Evolutionary conservation across 1,139 yeast species (phyloP), one percentile per base, ranked within the genome.

Genomic region (Yamadazyma oceani): DNA sequence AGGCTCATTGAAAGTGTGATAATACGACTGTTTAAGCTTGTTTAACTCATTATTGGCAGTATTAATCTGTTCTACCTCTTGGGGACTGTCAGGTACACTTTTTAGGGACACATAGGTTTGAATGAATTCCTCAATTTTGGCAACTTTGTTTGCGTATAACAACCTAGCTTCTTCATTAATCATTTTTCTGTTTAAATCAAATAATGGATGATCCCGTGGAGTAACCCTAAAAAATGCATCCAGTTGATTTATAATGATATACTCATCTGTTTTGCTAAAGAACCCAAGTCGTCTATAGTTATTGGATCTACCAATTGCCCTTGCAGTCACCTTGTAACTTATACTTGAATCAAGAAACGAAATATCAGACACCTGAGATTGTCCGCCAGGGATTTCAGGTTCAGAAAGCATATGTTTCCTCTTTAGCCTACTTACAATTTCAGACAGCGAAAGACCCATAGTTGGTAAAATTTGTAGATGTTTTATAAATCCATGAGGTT

Each of bases 381-480:
- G 26, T 30, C 11, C 17, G 24, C 17, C 17, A 25, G 27, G 38
- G 17, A 35, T 30, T 30, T 16, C 40, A 8, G 21, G n/a, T 6
- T 27, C 30, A 15, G 19, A 16, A 6, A 27, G 11, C 5, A 14
- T 17, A 17, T 27, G 30, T 31, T 19, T 40, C 30, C 44, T 19
- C 28, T 37, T 43, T 30, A 62, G 48, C 2, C 54, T 53, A 28
- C 55, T 54, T 8, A 62, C 51, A 8, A 55, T 49, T 41, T 64
- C 68, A 34, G 54, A 54, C 26, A 49, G 53, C 10, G 62, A 56
- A 3, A 59, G 44, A 0, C 74, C 74, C 5, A 66, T 40, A 3
- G 68, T 60, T 1, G 71, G 69, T 1, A 65, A 65, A 9, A 69
- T 42, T 43, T 64, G 69, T 25, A 66, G 50, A 48, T 68, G 75